Base-by-base conservation (phyloP, 2,329 filamentous ascomycete genomes). In the Fusarium redolens region DNA sequence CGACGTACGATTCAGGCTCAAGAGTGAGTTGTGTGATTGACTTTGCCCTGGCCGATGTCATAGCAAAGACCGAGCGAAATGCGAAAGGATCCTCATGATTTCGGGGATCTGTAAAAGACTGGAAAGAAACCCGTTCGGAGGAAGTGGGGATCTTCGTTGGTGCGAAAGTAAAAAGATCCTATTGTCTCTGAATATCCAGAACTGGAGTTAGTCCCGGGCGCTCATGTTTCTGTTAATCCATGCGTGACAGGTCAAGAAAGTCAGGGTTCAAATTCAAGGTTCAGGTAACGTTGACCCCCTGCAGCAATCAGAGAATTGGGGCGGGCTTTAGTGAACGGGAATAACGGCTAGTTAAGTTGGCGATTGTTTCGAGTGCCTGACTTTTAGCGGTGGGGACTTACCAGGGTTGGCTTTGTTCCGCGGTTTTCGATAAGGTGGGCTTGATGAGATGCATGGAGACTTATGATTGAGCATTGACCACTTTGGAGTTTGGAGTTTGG, bases 91-190 rank as follows among this genome's bases (percentile, higher is more conserved):
- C 65, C 59, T 63, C 59, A 63, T 57, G 61, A 59, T 57, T 60
- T 72, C 70, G 70, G 70, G 33, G 65, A 38, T 72, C 69, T 73
- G 48, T 68, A 73, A 73, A 52, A 61, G 71, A 73, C 61, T 73
- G 71, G 70, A 73, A 73, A 70, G 54, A 71, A 71, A 51, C n/a
- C 71, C 71, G 71, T 51, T 68, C 52, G 71, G 67, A 71, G 71
- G 67, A 68, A 71, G 71, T 73, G 71, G 71, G 55, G 61, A 67
- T 61, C 48, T 44, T 57, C 31, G 50, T 43, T 69, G 58, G 66
- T 59, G 65, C 56, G 44, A 47, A 66, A 71, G 70, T 67, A 61
- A 69, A 50, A 67, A 41, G 50, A 62, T 52, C 45, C 47, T 55
- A 33, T 65, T 65, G 62, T 41, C 61, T 65, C 62, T 57, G 30